Conservation (phyloP, 2,329 filamentous ascomycete species). For the Dactylonectria estremocensis region DNA sequence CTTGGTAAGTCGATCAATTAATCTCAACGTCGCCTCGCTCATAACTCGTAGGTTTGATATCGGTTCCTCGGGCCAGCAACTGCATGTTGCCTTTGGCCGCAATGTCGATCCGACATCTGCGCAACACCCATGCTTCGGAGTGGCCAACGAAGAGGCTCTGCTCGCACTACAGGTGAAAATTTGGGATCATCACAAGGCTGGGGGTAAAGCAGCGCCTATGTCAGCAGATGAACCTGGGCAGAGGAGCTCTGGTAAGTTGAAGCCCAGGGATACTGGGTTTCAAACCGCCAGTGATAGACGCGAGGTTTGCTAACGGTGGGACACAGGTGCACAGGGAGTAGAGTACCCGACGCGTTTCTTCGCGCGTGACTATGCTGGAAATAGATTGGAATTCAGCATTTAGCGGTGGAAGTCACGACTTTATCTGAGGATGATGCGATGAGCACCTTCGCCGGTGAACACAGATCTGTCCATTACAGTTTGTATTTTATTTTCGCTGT, state of each 20-base stretch:
- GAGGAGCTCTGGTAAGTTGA: constrained; percentile 10
- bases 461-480: too few relatives aligned
- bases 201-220: constrained; percentile 15
- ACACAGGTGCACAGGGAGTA: constrained; percentile 16
- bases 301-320: neutral
- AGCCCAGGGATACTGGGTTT: neutral
- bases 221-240: constrained; percentile 18
- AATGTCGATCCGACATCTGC: constrained; percentile 5
- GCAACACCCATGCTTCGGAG: constrained; percentile 23
- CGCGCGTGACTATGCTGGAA: constrained; percentile 21
- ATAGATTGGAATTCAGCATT: constrained; percentile 15
- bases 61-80: constrained; percentile 15
- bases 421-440: too few relatives aligned
- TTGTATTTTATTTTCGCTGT: too few relatives aligned
- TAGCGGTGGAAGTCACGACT: neutral
- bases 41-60: constrained; percentile 18
- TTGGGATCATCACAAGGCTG: constrained; percentile 20
- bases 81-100: constrained; percentile 18
- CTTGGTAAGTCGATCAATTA: constrained; percentile 6
- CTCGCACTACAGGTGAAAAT: constrained; percentile 17
- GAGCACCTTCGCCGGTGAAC: too few relatives aligned
- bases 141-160: constrained; percentile 11
- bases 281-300: neutral
- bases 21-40: neutral
- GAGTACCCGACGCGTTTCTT: constrained; percentile 24